phyloP scores from a whole-genome alignment of 2,329 filamentous ascomycete species.

The Fusarium palustre region DNA sequence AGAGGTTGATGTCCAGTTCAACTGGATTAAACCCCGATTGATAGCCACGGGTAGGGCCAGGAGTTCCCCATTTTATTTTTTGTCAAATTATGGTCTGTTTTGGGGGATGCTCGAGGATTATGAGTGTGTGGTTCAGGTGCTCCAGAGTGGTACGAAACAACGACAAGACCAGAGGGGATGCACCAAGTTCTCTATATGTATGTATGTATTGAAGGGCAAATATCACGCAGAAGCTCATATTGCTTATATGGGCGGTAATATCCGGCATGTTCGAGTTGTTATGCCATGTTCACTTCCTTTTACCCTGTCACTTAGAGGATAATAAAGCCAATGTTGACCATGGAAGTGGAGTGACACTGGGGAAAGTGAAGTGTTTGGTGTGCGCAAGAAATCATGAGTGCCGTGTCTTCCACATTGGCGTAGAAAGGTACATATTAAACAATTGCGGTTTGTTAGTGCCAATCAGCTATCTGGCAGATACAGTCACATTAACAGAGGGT shows the following conservation, averaged over 20 bases:
- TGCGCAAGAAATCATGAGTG: not conserved
- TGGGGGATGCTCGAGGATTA: fast-evolving
- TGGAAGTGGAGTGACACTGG: not conserved
- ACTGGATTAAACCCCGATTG: not conserved
- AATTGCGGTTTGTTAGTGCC: not conserved
- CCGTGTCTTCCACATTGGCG: not conserved
- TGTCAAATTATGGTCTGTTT: fast-evolving
- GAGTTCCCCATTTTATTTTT: too few species aligned
- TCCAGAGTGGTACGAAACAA: not conserved
- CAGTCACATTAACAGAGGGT: not conserved
- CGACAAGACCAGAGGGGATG: not conserved
- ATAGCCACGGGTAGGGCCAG: not conserved
- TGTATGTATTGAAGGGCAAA: not conserved
- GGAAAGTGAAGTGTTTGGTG: not conserved
- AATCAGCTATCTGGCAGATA: not conserved
- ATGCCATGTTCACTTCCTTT: not conserved
- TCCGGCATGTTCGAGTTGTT: not conserved
- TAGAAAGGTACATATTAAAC: fast-evolving
- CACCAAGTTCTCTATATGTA: not conserved
- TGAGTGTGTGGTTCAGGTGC: not conserved
- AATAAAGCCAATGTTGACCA: not conserved
- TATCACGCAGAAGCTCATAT: not conserved
- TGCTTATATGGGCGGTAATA: not conserved
- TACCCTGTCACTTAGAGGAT: not conserved
- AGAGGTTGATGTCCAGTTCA: conserved; percentile 41